Evolutionary conservation across 2,329 filamentous ascomycete species (phyloP), one percentile per base, ranked within the genome.

Genomic region (Penicillium sp.): DNA sequence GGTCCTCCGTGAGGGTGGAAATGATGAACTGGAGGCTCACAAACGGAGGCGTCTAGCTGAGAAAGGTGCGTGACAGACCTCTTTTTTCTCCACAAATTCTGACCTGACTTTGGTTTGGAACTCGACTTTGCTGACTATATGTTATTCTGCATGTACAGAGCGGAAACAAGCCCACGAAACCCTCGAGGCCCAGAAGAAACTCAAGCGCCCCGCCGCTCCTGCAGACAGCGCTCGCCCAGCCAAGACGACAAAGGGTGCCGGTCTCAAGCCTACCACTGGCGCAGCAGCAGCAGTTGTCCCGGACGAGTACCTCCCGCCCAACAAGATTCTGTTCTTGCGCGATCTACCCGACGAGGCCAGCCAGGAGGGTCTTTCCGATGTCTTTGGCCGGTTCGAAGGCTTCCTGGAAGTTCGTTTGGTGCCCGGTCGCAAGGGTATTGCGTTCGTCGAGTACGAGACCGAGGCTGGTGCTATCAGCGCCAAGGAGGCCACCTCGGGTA

Each of bases 251-350:
- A 86, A 88, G 70, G 88, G 88, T 45, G 82, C 86, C 26, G 91
- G 91, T 37, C 86, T 94, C 81, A 96, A 96, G 76, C 87, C 91
- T 5, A 90, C 89, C 1, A 88, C 87, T 61, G 85, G 88, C 6
- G 83, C 87, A 15, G 84, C 88, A 1, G 84, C 89, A 3, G 85
- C 90, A 12, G 89, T 93, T 59, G 89, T 98, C 19, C 93, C 93
- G n/a, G 95, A 98, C 85, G 95, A 99, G 80, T 98, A 97, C 78
- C 86, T 98, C 4, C 94, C 94, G 4, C 94, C 95, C 38, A 98
- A 98, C 86, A 97, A 97, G 82, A 96, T 93, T 68, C 86, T 99
- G 38, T 96, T 98, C 81, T 83, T 98, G 64, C 92, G 96, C 81
- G 94, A 98, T 72, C 80, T 99, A 38, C 93, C 95, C 9, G 91